Base-by-base conservation (phyloP, 345 rosid genomes). In the Aquilaria malaccensis region DNA sequence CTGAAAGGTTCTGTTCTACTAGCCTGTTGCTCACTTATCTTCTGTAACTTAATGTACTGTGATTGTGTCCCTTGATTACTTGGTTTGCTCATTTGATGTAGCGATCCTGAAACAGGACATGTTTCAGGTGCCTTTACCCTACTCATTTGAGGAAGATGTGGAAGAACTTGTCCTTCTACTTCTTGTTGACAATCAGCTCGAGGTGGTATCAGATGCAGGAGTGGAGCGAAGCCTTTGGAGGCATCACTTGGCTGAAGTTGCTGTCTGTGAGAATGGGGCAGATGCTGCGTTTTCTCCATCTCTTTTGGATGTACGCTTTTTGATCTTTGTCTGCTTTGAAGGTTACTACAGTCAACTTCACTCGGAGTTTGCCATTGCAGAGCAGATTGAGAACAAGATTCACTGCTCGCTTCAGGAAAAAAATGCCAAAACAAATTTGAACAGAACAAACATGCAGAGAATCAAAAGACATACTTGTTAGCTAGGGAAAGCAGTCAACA, bases 21-120 rank as follows among this genome's bases (percentile, higher is more conserved):
- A 12, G 80, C 72, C 72, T 81, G 97, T 72, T 83, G 98, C 73
- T 70, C 84, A 76, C 78, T 76, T 71, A 77, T 77, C 77, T 80
- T 86, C 66, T 86, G 89, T 58, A 80, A 61, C 72, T 77, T 91
- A 12, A 63, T 3, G 62, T 71, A 76, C 66, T 91, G 89, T 63
- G 88, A 79, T 62, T 82, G 90, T 74, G 74, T 63, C 29, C 74
- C 84, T 65, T 84, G 68, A 61, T 58, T 76, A 46, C 70, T 81
- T 11, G 64, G 53, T 79, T 85, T 79, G 33, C 72, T 80, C 32
- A 70, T 72, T 62, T 76, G 88, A 46, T 55, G 72, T 13, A 22
- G 22, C 22, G 22, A 22, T 22, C 52, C 47, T 55, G 83, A 65
- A 49, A 64, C 11, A 13, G 79, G 61, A 76, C 66, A 81, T 48